Evolutionary conservation across 805 yeast species (phyloP).

Genomic region (Cyberlindnera samutprakarnensis): DNA sequence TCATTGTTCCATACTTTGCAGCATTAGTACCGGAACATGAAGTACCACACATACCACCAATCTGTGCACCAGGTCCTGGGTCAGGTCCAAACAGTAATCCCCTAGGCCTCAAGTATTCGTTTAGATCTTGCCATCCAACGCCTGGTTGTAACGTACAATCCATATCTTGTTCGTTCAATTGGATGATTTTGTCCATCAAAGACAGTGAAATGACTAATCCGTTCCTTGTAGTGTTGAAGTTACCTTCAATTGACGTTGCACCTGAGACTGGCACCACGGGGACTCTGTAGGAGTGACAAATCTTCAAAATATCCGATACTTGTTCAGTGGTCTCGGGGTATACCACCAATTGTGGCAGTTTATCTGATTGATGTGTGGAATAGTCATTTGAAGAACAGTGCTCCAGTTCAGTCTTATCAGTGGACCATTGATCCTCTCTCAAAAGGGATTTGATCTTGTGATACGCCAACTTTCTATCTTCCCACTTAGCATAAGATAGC

Average conservation of each 20-base stretch:
- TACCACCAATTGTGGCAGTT: conserved; percentile 40
- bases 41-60: conserved; percentile 73
- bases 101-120: conserved; percentile 36
- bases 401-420: conserved; percentile 24
- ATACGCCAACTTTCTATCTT: conserved; percentile 4
- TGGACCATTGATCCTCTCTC: conserved; percentile 21
- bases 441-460: conserved; percentile 9
- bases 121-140: conserved; percentile 67
- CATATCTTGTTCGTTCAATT: conserved; percentile 52
- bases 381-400: conserved; percentile 41
- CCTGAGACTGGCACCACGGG: conserved; percentile 61
- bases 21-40: conserved; percentile 79
- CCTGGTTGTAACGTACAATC: conserved; percentile 72
- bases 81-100: conserved; percentile 65
- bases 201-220: conserved; percentile 58
- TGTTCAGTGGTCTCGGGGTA: conserved; percentile 50
- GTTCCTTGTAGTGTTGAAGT: conserved; percentile 49
- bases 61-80: conserved; percentile 70
- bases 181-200: conserved; percentile 48
- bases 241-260: conserved; percentile 62
- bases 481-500: conserved; percentile 14
- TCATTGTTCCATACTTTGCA: conserved; percentile 71
- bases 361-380: conserved; percentile 42
- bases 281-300: conserved; percentile 41
- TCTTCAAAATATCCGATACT: conserved; percentile 44